These are phyloP conservation scores for Oenanthe sinensis DNA, from an alignment of 129 eudicot species.

Conservation along the genomic window DNA sequence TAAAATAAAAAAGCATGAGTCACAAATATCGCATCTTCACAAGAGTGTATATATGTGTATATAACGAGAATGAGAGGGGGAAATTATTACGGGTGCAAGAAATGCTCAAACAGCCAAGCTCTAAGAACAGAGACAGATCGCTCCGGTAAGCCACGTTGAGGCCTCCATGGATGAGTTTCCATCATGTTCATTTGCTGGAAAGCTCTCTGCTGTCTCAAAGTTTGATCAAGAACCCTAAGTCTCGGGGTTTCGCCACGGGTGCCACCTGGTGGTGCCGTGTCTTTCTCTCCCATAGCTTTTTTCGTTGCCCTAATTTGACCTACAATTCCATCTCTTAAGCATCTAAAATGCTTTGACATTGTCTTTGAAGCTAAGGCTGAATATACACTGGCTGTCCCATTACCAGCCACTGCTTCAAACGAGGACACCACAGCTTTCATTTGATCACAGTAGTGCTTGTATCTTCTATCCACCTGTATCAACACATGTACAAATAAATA, in stretches of 20 bases:
- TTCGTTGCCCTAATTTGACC: conserved; percentile 64
- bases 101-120: conserved; percentile 99
- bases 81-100: conserved; percentile 77
- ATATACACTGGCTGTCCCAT: conserved; percentile 67
- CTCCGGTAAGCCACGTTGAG: conserved; percentile 92
- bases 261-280: conserved; percentile 54
- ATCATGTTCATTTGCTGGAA: conserved; percentile 83
- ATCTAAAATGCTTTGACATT: conserved; percentile 93
- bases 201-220: conserved; percentile 75
- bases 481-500: neutral
- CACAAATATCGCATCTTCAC: neutral
- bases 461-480: conserved; percentile 87
- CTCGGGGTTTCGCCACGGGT: conserved; percentile 92
- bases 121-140: conserved; percentile 90
- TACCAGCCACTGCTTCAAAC: conserved; percentile 83
- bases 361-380: conserved; percentile 91
- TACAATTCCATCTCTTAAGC: conserved; percentile 79
- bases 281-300: conserved; percentile 86
- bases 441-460: conserved; percentile 84
- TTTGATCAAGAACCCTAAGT: conserved; percentile 85
- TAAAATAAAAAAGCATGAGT: neutral
- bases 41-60: too few relatives aligned
- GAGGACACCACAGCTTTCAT: conserved; percentile 84
- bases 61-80: neutral
- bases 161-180: conserved; percentile 98